phyloP scores from a whole-genome alignment of 768 basidiomycete species.

The Russula sp. region DNA sequence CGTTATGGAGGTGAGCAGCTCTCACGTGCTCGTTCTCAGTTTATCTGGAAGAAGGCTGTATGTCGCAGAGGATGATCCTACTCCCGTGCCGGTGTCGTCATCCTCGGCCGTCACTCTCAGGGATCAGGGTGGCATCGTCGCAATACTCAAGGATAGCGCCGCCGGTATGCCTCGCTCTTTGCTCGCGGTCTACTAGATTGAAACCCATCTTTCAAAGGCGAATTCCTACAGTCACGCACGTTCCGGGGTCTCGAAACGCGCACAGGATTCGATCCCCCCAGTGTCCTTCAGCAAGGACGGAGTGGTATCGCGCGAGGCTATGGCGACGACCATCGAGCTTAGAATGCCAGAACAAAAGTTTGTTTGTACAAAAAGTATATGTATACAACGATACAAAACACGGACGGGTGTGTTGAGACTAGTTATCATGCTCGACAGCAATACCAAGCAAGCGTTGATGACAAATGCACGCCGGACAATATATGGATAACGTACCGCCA shows the following conservation, averaged over 20 bases:
- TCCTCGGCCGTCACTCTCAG: slow-evolving; percentile 50
- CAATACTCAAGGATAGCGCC: slow-evolving; percentile 55
- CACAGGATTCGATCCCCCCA: slow-evolving; percentile 71
- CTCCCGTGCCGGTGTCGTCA: slow-evolving; percentile 21
- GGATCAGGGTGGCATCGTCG: slow-evolving; percentile 56
- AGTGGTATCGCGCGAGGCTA: slow-evolving; percentile 89
- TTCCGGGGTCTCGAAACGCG: slow-evolving; percentile 80
- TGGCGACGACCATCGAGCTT: slow-evolving; percentile 40
- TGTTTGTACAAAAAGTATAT: background rate
- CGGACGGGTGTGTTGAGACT: background rate
- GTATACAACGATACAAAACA: background rate
- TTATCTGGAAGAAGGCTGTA: no score
- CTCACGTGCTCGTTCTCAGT: background rate
- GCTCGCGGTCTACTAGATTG: slow-evolving; percentile 5
- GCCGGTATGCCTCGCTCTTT: slow-evolving; percentile 46
- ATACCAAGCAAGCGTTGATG: no score
- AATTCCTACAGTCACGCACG: slow-evolving; percentile 65
- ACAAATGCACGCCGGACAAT: no score
- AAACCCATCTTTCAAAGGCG: slow-evolving; percentile 36
- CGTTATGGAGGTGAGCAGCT: slow-evolving; percentile 45
- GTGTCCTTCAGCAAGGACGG: slow-evolving; percentile 80
- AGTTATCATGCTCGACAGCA: no score
- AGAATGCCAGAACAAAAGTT: background rate
- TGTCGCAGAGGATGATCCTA: slow-evolving; percentile 14
- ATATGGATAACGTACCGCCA: no score